These are phyloP conservation scores for Penicillium diatomitis DNA, from an alignment of 495 filamentous ascomycete species.

Conservation along the genomic window DNA sequence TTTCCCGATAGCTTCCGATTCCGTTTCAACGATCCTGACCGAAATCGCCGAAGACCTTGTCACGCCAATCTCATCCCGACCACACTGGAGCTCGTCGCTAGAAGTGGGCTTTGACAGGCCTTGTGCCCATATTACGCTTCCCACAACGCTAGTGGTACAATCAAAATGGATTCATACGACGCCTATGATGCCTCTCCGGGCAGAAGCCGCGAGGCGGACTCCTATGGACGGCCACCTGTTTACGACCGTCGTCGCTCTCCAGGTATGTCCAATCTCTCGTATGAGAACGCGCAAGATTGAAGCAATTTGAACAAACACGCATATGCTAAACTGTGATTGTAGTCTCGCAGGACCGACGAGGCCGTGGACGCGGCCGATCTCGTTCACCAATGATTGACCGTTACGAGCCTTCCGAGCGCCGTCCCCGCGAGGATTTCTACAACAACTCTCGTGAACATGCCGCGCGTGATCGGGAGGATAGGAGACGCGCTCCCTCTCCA, in stretches of 20 bases:
- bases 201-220: slow-evolving; percentile 31
- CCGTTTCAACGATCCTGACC: slow-evolving; percentile 4
- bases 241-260: slow-evolving; percentile 45
- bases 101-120: neutral
- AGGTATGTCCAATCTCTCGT: slow-evolving; percentile 25
- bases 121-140: slow-evolving; percentile 2
- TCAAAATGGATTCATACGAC: slow-evolving; percentile 38
- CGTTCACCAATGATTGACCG: slow-evolving; percentile 69
- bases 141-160: neutral
- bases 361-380: slow-evolving; percentile 47
- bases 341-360: slow-evolving; percentile 41
- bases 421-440: slow-evolving; percentile 43
- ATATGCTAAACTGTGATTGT: slow-evolving; percentile 4
- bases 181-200: slow-evolving; percentile 30
- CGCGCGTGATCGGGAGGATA: slow-evolving; percentile 56
- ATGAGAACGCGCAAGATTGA: neutral
- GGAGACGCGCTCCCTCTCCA: slow-evolving; percentile 55
- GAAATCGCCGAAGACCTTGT: neutral
- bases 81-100: neutral
- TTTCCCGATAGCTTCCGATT: slow-evolving; percentile 29
- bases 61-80: neutral
- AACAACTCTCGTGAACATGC: slow-evolving; percentile 55
- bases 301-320: neutral
- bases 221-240: slow-evolving; percentile 21
- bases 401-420: slow-evolving; percentile 57